Base-by-base conservation (phyloP, 2,329 filamentous ascomycete genomes). In the Colletotrichum sp. region DNA sequence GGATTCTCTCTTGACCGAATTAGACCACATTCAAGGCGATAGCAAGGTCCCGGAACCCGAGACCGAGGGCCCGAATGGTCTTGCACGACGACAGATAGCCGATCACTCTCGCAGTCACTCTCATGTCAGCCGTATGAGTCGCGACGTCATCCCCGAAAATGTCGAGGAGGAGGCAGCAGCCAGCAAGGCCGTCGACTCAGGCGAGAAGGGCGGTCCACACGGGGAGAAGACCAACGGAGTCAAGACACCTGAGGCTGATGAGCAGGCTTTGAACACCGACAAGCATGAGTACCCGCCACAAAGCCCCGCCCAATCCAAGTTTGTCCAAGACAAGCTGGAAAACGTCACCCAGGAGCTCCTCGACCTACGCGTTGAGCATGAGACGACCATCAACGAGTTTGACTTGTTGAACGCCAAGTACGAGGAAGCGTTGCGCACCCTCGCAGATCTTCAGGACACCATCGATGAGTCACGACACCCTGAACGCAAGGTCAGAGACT, bases 311-410 rank as follows among this genome's bases (percentile, higher is more conserved):
- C 96, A 98, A 83, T 93, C 92, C 60, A 94, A 93, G 78, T 96
- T 96, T 80, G 94, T 98, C 69, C 94, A 94, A 8, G 96, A 99
- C 83, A 98, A 99, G 86, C 91, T 99, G 16, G 96, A 99, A 81
- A 93, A 90, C 52, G 94, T 99, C 55, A 97, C 94, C 0, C 95
- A 98, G 82, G 97, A 99, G 85, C 92, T 99, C 3, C 91, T 98
- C 73, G 95, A 97, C 80, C 91, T 99, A 67, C 94, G 95, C 18
- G 93, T 98, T 55, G 96, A 98, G 84, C 97, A 99, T 80, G 96
- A 99, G 83, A 88, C 90, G 10, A 96, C 95, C 0, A 83, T 98
- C 21, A 93, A 90, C 78, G 95, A 99, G 74, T 96, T 93, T 80
- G 94, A 98, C 78, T 86, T 92, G 61, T 92, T 99, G 30, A 93